A percentile compares a stretch with the other conserved stretches of the same genome.
phyloP scores from a whole-genome alignment of 2,329 filamentous ascomycete species.

The Beauveria medogensis region DNA sequence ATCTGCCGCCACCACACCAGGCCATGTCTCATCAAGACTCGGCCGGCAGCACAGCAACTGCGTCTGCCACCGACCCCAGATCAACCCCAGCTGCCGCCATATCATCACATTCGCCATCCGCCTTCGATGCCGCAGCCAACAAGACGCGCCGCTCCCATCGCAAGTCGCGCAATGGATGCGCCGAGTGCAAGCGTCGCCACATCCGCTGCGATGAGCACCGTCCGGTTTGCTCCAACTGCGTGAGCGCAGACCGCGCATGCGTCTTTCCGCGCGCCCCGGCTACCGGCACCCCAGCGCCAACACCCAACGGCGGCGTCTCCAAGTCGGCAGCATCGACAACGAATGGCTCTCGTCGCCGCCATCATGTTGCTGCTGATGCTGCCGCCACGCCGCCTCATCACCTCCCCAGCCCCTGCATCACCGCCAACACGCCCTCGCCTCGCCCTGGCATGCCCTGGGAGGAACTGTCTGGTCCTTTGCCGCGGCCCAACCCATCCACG shows the following conservation, averaged over 20 bases:
- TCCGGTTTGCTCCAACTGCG: conserved; percentile 33
- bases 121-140: conserved; percentile 12
- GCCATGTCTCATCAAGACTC: neutral
- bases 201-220: conserved; percentile 36
- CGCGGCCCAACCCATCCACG: neutral
- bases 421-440: neutral
- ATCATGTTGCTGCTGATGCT: neutral
- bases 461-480: neutral
- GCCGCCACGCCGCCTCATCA: neutral
- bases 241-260: conserved; percentile 28
- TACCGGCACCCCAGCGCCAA: neutral
- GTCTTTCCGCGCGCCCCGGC: conserved; percentile 21
- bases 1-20: neutral
- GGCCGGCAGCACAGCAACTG: neutral
- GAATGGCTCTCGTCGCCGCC: neutral
- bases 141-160: conserved; percentile 30
- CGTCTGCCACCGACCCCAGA: neutral
- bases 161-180: conserved; percentile 34
- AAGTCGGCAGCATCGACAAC: neutral
- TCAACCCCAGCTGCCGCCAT: neutral
- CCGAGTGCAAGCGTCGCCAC: conserved; percentile 32
- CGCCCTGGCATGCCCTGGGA: neutral
- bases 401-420: neutral
- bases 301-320: neutral
- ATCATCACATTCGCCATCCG: neutral